A percentile compares a stretch with the other conserved stretches of the same genome.
Conservation (phyloP, 1,284 basidiomycete species). For the Takashimella koratensis region DNA sequence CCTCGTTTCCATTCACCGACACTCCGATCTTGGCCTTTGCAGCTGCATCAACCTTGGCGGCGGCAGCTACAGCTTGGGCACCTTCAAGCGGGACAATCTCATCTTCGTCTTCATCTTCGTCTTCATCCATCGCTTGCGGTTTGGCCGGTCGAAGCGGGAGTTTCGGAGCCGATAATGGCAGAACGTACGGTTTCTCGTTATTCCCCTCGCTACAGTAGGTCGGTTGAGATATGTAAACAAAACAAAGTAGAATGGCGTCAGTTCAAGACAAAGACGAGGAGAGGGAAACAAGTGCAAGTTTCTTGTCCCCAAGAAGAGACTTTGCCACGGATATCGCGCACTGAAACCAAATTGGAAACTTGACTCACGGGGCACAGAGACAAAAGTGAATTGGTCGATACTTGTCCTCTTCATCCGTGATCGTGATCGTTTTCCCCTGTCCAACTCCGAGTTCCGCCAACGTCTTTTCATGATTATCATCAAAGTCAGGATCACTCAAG, state of each 20-base stretch:
- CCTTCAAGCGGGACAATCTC: constrained; percentile 2
- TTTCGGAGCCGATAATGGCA: constrained; percentile 12
- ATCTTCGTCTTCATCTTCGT: background rate
- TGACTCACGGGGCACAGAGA: constrained; percentile 64
- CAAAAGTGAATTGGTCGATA: constrained; percentile 69
- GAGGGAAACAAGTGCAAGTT: too few relatives aligned
- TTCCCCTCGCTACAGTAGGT: constrained; percentile 1
- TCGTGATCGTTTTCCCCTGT: constrained; percentile 67
- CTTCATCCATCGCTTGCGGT: background rate
- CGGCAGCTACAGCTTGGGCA: too few relatives aligned
- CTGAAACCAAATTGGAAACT: background rate
- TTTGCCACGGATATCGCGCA: too few relatives aligned
- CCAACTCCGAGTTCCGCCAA: constrained; percentile 41
- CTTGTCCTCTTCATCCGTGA: constrained; percentile 68
- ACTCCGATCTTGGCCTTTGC: constrained; percentile 5
- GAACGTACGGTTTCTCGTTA: constrained; percentile 2
- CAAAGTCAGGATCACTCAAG: constrained; percentile 46
- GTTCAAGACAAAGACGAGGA: background rate
- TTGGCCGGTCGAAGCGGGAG: constrained; percentile 10
- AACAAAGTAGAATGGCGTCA: too few relatives aligned
- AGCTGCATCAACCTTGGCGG: constrained; percentile 2
- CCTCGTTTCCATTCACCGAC: background rate
- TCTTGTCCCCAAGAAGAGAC: too few relatives aligned
- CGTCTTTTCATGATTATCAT: constrained; percentile 42
- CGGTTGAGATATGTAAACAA: background rate